phyloP scores from a whole-genome alignment of 2,329 filamentous ascomycete genomes.

The Aspergillus pseudoviridinutans region DNA sequence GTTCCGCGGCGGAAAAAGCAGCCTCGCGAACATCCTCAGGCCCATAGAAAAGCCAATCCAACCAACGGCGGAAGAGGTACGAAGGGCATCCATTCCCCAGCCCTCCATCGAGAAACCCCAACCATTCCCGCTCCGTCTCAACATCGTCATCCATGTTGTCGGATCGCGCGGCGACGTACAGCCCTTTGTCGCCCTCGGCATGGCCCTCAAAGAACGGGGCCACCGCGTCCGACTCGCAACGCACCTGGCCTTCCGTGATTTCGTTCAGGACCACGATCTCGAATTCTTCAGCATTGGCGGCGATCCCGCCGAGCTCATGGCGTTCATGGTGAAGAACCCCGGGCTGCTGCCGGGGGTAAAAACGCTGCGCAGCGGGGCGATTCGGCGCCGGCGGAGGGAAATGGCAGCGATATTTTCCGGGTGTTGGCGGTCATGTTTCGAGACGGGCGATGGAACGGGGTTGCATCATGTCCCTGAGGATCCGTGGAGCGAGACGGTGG shows the following conservation, averaged over 20 bases:
- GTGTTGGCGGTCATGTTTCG: slow-evolving; percentile 81
- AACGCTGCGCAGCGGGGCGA: slow-evolving; percentile 70
- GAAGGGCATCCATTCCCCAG: slow-evolving; percentile 2
- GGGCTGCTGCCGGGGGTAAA: slow-evolving; percentile 80
- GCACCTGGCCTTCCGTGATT: slow-evolving; percentile 63
- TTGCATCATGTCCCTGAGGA: slow-evolving; percentile 51
- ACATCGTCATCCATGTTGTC: slow-evolving; percentile 71
- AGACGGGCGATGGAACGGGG: slow-evolving; percentile 65
- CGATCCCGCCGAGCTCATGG: slow-evolving; percentile 72
- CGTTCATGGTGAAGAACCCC: slow-evolving; percentile 88
- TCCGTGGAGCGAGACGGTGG: slow-evolving; percentile 29
- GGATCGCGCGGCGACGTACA: slow-evolving; percentile 73
- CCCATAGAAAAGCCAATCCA: slow-evolving; percentile 26
- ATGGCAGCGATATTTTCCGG: slow-evolving; percentile 78
- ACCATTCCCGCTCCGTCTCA: slow-evolving; percentile 29
- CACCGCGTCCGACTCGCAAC: slow-evolving; percentile 73
- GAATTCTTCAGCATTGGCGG: slow-evolving; percentile 77
- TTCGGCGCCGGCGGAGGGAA: slow-evolving; percentile 68
- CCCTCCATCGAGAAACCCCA: background rate
- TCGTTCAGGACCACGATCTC: slow-evolving; percentile 66
- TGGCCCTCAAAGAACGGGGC: slow-evolving; percentile 61
- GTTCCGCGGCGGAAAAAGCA: slow-evolving; percentile 66
- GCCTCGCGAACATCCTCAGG: slow-evolving; percentile 64
- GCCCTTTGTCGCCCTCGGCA: slow-evolving; percentile 68
- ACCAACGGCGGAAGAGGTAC: background rate